Conservation (phyloP, 2,329 filamentous ascomycete species). For the Trichoderma gracile region DNA sequence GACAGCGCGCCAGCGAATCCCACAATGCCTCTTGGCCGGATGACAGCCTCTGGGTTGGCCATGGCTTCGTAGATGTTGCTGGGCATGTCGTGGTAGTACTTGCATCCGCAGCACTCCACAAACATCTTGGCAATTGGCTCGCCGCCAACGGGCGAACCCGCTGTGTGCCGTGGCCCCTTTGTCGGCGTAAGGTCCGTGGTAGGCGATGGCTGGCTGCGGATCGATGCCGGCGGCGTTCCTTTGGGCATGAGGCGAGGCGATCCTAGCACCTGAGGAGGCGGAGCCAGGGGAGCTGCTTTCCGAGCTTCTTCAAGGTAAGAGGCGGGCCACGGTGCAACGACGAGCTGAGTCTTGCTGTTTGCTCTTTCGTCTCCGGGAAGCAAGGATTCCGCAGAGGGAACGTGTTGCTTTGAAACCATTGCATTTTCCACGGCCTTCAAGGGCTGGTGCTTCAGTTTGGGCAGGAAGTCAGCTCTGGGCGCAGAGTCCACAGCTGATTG, state of each 20-base stretch:
- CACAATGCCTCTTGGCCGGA: constrained; percentile 49
- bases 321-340: constrained; percentile 9
- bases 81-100: constrained; percentile 66
- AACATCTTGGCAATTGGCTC: constrained; percentile 62
- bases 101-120: constrained; percentile 65
- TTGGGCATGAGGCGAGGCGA: constrained; percentile 19
- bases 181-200: background rate
- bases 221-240: constrained; percentile 22
- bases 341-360: background rate
- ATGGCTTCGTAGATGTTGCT: constrained; percentile 65
- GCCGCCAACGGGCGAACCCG: constrained; percentile 27
- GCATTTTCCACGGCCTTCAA: constrained; percentile 35
- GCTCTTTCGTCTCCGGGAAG: constrained; percentile 3
- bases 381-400: background rate
- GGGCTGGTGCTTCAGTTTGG: constrained; percentile 44
- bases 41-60: constrained; percentile 57
- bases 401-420: background rate
- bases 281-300: constrained; percentile 26
- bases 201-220: constrained; percentile 20
- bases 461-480: constrained; percentile 35
- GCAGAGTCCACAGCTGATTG: constrained; percentile 26
- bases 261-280: constrained; percentile 20
- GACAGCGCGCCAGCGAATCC: constrained; percentile 59
- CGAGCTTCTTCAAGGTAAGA: constrained; percentile 27
- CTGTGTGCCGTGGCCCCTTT: constrained; percentile 12